phyloP scores from a whole-genome alignment of 768 basidiomycete species.

The Albatrellus ellisii region DNA sequence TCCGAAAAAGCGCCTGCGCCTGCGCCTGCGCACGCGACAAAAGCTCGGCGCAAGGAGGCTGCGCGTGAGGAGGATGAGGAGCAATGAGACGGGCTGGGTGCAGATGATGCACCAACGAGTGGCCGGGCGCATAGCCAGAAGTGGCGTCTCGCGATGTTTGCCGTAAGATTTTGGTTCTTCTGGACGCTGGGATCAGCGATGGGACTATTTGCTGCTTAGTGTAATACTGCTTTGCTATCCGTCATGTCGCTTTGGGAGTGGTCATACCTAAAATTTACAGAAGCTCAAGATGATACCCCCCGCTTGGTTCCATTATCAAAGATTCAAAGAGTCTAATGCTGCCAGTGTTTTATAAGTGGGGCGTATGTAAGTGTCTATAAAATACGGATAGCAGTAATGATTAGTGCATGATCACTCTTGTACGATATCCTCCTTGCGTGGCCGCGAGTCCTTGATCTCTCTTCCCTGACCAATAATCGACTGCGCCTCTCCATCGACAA shows the following conservation, averaged over 20 bases:
- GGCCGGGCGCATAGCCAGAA: not conserved
- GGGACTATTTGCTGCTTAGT: no score
- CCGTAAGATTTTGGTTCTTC: no score
- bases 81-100: not conserved
- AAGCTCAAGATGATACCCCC: no score
- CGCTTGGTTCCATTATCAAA: no score
- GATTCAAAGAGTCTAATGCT: no score
- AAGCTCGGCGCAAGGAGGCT: not conserved
- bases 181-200: no score
- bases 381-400: not conserved
- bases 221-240: no score
- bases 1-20: not conserved
- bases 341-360: no score
- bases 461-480: constrained; percentile 72
- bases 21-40: not conserved
- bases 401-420: constrained; percentile 34
- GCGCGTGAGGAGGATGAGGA: not conserved
- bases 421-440: constrained; percentile 95
- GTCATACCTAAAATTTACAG: no score
- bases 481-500: constrained; percentile 77
- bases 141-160: no score
- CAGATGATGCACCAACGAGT: not conserved
- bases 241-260: no score
- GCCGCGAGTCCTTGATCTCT: constrained; percentile 61
- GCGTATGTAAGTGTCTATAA: no score